Percentiles rank a stretch among this genome's conserved stretches.
phyloP scores from a whole-genome alignment of 768 basidiomycete genomes.

The Kwoniella dendrophila region DNA sequence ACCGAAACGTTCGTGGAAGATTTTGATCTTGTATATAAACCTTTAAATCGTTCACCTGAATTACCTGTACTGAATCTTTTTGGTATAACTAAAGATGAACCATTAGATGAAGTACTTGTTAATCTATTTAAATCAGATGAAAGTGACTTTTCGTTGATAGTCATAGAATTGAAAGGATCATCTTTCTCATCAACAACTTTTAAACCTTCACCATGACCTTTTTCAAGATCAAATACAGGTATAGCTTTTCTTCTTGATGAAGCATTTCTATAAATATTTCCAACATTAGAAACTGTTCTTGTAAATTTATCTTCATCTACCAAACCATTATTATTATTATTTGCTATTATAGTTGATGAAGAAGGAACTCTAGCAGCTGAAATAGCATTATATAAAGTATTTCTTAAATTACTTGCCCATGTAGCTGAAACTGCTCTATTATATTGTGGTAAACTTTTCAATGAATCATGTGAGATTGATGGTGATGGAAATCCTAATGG shows the following conservation, averaged over 20 bases:
- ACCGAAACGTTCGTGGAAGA: neutral
- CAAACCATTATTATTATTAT: neutral
- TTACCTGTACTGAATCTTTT: too few species aligned
- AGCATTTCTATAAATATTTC: conserved; percentile 1
- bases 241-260: conserved; percentile 15
- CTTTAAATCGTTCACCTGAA: conserved; percentile 37
- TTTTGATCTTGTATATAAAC: conserved; percentile 29
- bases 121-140: conserved; percentile 6
- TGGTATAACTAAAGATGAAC: conserved; percentile 1
- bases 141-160: too few species aligned
- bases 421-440: conserved; percentile 39
- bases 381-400: conserved; percentile 42
- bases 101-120: neutral
- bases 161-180: conserved; percentile 22
- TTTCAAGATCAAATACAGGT: conserved; percentile 25
- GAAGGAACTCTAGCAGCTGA: conserved; percentile 24
- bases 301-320: conserved; percentile 38
- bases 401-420: conserved; percentile 45
- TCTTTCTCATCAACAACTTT: conserved; percentile 28
- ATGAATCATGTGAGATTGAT: conserved; percentile 3
- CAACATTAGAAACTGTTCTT: conserved; percentile 26
- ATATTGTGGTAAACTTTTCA: conserved; percentile 13
- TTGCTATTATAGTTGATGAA: neutral
- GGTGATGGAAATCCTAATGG: conserved; percentile 19
- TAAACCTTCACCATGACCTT: conserved; percentile 3